Evolutionary conservation across 2,329 filamentous ascomycete genomes (phyloP), one percentile per base, ranked within the genome.

Genomic region (Thyridium curvatum): DNA sequence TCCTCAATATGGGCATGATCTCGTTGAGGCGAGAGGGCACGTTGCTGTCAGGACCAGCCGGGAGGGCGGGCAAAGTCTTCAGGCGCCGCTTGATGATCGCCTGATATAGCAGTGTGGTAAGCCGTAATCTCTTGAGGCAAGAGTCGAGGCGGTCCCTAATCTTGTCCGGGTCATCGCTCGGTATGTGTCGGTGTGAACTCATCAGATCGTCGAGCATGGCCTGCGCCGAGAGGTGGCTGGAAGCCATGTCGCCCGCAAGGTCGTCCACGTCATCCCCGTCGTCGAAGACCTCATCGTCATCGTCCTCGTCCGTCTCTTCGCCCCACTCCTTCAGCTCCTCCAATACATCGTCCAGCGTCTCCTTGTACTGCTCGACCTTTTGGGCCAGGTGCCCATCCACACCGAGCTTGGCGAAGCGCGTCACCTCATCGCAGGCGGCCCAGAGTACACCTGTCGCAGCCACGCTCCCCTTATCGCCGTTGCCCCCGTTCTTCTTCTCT

Each of bases 241-340:
- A 52, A 15, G 51, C 47, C 26, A 60, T 40, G 2, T 53, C 51
- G 15, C 52, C 46, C 6, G 53, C 49, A 4, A 59, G 46, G 15
- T 53, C 43, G 6, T 60, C 51, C 14, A 59, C 49, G 1, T 60
- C 44, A 13, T 55, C 66, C 37, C 76, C 58, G n/a, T 61, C 59
- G 15, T 55, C 51, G 14, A 54, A 56, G 5, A 58, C 60, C 26
- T 56, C 59, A 14, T 59, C 66, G 12, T 74, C 72, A 2, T 79
- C 79, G 1, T 79, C 79, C 3, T 78, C 75, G 0, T 74, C 72
- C 9, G 77, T 74, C 51, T 88, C 84, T 2, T 88, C 84, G 15
- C 82, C 79, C 88, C 90, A 96, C 50, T 91, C 87, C 56, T 88
- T 86, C 47, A 96, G 60, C 63, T 96, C 91, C 45, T 86, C 78